Evolutionary conservation across 257 asterid genomes (phyloP), one percentile per base, ranked within the genome.

Genomic region (Echites panduratus): DNA sequence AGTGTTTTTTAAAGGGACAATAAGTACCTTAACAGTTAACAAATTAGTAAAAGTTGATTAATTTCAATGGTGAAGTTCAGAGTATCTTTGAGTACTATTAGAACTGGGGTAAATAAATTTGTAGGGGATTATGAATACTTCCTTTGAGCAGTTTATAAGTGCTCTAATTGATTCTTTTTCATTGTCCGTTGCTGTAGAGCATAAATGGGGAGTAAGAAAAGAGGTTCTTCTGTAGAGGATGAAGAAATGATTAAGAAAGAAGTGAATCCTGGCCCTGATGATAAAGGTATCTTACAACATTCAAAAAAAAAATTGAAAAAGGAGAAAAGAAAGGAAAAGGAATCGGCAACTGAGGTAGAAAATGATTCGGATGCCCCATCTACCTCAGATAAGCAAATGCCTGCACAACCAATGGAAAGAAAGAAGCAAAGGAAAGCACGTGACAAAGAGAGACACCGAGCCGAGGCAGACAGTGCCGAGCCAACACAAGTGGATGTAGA

Each of bases 391-490:
- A 76, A 74, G 70, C 79, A 67, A 59, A 22, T 58, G 22, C 74
- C 87, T 6, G 5, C 77, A 75, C 87, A 80, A 71, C 81, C 92
- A 32, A 92, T 92, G 99, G 98, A 95, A 76, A 86, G 85, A 75
- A 79, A 69, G 62, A 95, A 95, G 79, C 84, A 59, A 22, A 85
- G 89, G 62, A 92, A 84, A 84, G 73, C 79, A 56, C 19, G 26
- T 65, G 96, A 87, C 82, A 95, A 95, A 84, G 82, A 68, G 78
- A 87, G 79, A 32, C 95, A 79, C 77, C 53, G 20, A 29, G 81
- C 73, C 10, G 85, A 81, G 77, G 58, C 70, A 4, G 75, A 80
- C 73, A 76, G 53, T 72, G n/a, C 71, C 16, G 52, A 58, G 41
- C 29, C 48, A 5, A 49, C 47, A n/a, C 68, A 78, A 17, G 68